Evolutionary conservation across 1,284 basidiomycete genomes (phyloP).

Genomic region (Ceratobasidium sp.): DNA sequence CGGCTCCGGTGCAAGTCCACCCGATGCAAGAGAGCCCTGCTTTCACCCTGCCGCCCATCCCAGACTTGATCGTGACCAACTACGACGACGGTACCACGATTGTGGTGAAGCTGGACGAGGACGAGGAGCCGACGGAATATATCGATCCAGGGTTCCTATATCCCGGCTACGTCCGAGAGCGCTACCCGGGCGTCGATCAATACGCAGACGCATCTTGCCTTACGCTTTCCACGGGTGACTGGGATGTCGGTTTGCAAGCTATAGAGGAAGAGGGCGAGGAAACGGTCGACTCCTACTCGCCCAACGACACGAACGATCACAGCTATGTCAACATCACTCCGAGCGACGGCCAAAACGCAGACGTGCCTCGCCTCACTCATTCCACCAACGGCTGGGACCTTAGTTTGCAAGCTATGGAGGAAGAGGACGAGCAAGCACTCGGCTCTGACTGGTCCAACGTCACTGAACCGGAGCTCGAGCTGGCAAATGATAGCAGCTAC

Average conservation of each 20-base stretch:
- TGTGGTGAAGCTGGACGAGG: background rate
- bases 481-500: no score
- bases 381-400: no score
- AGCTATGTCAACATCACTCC: no score
- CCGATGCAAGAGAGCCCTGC: background rate
- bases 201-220: background rate
- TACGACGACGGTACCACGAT: background rate
- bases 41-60: background rate
- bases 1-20: no score
- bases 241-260: background rate
- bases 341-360: no score
- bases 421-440: no score
- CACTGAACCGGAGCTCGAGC: no score
- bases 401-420: no score
- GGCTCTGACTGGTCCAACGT: no score
- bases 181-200: background rate
- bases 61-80: background rate
- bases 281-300: background rate
- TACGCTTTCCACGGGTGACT: background rate
- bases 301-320: no score
- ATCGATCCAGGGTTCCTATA: background rate
- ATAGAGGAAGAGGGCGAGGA: background rate
- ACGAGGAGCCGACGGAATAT: background rate
- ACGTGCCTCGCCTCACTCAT: no score
- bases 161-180: background rate